Evolutionary conservation across 257 asterid species (phyloP).

Genomic region (Solanum phureja): DNA sequence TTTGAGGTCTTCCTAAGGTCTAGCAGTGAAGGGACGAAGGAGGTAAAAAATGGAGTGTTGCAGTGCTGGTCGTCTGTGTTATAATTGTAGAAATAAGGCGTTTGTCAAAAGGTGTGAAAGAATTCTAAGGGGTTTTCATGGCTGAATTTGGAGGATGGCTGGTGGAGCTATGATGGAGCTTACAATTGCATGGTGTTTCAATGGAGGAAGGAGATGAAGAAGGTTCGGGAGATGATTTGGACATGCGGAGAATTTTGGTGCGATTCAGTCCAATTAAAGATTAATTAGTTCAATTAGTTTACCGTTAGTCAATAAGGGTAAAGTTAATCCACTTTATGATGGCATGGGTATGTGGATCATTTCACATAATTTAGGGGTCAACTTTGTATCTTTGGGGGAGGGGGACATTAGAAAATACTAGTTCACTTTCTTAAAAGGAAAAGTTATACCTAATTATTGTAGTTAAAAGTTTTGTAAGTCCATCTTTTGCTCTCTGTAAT

Average conservation of each 20-base stretch:
- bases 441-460: background rate
- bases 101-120: background rate
- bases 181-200: background rate
- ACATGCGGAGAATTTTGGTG: background rate
- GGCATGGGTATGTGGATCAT: background rate
- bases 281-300: background rate
- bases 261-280: background rate
- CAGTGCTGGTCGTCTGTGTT: background rate
- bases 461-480: background rate
- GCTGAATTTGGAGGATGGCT: background rate
- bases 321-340: background rate
- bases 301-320: background rate
- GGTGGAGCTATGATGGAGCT: background rate
- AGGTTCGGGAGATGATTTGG: background rate
- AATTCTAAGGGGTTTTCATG: background rate
- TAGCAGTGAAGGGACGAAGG: background rate
- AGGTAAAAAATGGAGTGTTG: background rate
- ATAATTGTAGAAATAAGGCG: background rate
- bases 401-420: background rate
- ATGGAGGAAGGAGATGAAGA: background rate
- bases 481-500: background rate
- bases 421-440: background rate
- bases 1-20: background rate
- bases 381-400: background rate
- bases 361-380: background rate